These are phyloP conservation scores for Mucor racemosus DNA, from an alignment of 371 early-diverging fungal species.

Conservation along the genomic window DNA sequence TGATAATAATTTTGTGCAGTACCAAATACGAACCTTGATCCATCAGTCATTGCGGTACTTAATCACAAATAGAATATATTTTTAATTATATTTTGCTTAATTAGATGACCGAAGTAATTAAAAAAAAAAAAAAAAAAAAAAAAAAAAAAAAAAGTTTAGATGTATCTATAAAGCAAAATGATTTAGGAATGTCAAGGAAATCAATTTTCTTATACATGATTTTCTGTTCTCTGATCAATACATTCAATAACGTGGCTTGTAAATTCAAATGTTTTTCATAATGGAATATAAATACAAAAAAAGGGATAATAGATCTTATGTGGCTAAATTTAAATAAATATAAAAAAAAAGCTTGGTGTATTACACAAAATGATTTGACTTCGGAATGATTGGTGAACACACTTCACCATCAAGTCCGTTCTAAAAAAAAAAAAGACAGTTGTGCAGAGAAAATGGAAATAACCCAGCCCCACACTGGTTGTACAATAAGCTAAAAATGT, in stretches of 20 bases:
- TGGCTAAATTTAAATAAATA: conserved; percentile 1
- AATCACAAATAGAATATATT: neutral
- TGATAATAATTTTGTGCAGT: neutral
- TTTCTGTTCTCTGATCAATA: neutral
- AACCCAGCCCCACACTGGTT: conserved; percentile 8
- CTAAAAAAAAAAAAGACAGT: neutral
- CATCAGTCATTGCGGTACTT: neutral
- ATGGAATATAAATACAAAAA: too few species aligned
- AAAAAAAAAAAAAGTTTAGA: too few species aligned
- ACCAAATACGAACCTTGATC: neutral
- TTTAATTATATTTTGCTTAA: neutral
- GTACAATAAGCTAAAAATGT: neutral
- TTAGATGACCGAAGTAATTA: conserved; percentile 1
- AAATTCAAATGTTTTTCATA: neutral
- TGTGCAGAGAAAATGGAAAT: neutral
- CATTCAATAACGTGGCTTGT: neutral
- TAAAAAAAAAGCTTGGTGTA: neutral
- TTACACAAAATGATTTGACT: conserved; percentile 6
- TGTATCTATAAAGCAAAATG: neutral
- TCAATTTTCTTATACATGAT: neutral
- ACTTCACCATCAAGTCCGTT: neutral
- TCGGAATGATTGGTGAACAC: conserved; percentile 4
- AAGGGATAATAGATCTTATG: neutral
- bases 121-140: neutral
- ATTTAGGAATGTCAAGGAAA: neutral